Evolutionary conservation across 1,284 basidiomycete genomes (phyloP).

Genomic region (Vanrija sp.): DNA sequence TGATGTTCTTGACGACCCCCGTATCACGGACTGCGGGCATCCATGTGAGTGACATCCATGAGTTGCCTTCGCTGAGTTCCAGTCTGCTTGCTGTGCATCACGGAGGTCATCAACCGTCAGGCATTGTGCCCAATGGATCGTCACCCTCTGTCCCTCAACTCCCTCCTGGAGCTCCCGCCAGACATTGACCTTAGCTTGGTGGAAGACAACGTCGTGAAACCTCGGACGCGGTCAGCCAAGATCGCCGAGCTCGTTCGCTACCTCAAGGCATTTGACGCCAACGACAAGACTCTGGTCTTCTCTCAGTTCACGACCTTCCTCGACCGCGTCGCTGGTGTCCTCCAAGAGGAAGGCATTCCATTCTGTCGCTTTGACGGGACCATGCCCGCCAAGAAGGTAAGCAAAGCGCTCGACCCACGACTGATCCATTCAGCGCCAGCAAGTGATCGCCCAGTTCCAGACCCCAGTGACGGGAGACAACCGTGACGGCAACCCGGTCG

Average conservation of each 20-base stretch:
- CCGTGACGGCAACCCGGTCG: constrained; percentile 56
- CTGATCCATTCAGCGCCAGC: constrained; percentile 55
- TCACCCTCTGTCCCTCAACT: constrained; percentile 57
- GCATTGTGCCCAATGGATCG: constrained; percentile 82
- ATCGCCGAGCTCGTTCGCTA: constrained; percentile 72
- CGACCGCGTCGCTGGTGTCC: constrained; percentile 67
- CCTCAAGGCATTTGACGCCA: constrained; percentile 61
- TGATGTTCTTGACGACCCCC: constrained; percentile 59
- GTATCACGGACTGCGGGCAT: constrained; percentile 75
- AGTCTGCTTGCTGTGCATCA: constrained; percentile 60
- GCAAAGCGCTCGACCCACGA: neutral
- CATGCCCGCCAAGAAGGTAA: constrained; percentile 63
- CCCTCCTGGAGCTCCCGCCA: constrained; percentile 65
- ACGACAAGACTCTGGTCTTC: constrained; percentile 76
- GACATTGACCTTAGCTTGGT: constrained; percentile 33
- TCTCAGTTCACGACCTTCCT: constrained; percentile 80
- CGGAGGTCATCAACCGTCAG: constrained; percentile 61
- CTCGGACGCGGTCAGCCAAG: constrained; percentile 64
- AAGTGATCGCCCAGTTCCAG: constrained; percentile 69
- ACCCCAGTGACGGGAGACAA: constrained; percentile 56
- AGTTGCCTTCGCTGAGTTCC: too few species aligned
- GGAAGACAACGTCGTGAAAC: constrained; percentile 14
- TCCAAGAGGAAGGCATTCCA: constrained; percentile 64
- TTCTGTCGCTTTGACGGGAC: constrained; percentile 77
- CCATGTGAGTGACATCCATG: constrained; percentile 51